phyloP scores from a whole-genome alignment of 495 filamentous ascomycete species.

The Daldinia concentrica region DNA sequence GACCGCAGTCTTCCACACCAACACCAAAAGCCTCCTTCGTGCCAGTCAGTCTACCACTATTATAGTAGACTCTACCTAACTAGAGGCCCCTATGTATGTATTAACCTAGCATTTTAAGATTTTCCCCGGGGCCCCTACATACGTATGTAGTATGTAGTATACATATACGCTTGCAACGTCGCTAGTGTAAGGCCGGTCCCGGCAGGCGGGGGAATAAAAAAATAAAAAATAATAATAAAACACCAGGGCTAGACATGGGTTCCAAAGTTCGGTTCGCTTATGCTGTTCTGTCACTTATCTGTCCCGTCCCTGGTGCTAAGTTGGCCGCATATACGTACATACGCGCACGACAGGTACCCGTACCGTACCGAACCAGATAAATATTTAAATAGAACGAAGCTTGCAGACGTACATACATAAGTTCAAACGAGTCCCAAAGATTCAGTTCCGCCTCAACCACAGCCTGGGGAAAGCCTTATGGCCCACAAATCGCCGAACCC shows the following conservation, averaged over 20 bases:
- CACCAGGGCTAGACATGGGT: slow-evolving; percentile 2
- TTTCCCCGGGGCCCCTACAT: background rate
- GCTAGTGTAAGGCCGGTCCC: slow-evolving; percentile 30
- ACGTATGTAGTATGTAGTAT: too few relatives aligned
- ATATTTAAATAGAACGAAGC: background rate
- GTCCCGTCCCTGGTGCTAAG: slow-evolving; percentile 7
- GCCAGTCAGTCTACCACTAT: too few relatives aligned
- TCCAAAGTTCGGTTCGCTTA: slow-evolving; percentile 26
- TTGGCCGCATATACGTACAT: background rate
- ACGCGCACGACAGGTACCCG: background rate
- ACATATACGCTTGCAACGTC: slow-evolving; percentile 36
- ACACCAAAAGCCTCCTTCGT: background rate
- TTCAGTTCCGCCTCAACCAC: background rate
- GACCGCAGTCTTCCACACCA: slow-evolving; percentile 46
- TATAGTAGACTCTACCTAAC: background rate
- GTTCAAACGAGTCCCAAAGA: background rate
- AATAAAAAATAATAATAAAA: too few relatives aligned
- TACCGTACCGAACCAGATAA: background rate
- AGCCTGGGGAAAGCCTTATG: background rate
- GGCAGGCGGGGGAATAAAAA: background rate
- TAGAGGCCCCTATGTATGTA: background rate
- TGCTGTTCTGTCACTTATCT: slow-evolving; percentile 10
- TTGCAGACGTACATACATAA: background rate
- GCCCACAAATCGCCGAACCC: slow-evolving; percentile 9
- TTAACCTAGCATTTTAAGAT: background rate